Percentiles rank a stretch among this genome's conserved stretches.
phyloP scores from a whole-genome alignment of 2,329 filamentous ascomycete genomes.

The Talaromyces funiculosus region DNA sequence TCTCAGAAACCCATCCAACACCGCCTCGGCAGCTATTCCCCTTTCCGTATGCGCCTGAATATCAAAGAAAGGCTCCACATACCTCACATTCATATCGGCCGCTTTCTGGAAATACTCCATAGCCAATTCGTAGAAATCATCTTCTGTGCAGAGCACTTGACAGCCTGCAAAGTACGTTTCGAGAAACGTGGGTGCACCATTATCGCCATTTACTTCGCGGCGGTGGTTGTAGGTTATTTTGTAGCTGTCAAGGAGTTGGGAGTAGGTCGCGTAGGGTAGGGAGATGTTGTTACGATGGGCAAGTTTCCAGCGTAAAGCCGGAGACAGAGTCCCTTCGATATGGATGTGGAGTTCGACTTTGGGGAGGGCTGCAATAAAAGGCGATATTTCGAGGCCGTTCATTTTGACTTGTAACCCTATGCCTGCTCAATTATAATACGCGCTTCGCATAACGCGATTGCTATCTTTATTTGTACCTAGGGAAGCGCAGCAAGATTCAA shows the following conservation, averaged over 20 bases:
- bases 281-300: constrained; percentile 35
- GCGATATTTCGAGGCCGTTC: constrained; percentile 19
- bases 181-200: constrained; percentile 28
- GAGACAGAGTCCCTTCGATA: constrained; percentile 44
- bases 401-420: too few species aligned
- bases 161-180: constrained; percentile 20
- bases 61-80: constrained; percentile 42
- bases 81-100: constrained; percentile 35
- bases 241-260: constrained; percentile 31
- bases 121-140: constrained; percentile 38
- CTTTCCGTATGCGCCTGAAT: constrained; percentile 39
- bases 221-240: constrained; percentile 34
- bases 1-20: constrained; percentile 34
- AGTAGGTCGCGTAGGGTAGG: constrained; percentile 26
- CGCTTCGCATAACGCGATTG: too few species aligned
- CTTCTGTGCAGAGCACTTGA: constrained; percentile 27
- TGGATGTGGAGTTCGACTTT: constrained; percentile 46
- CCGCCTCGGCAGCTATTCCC: constrained; percentile 26
- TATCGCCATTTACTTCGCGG: constrained; percentile 31
- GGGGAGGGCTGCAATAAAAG: constrained; percentile 35
- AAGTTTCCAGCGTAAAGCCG: constrained; percentile 39
- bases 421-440: too few species aligned
- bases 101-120: constrained; percentile 35
- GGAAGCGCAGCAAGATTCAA: too few species aligned
- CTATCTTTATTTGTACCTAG: too few species aligned